Percentiles rank a stretch among this genome's conserved stretches.
phyloP scores from a whole-genome alignment of 192 early-diverging fungal species.

The Coemansia sp. region DNA sequence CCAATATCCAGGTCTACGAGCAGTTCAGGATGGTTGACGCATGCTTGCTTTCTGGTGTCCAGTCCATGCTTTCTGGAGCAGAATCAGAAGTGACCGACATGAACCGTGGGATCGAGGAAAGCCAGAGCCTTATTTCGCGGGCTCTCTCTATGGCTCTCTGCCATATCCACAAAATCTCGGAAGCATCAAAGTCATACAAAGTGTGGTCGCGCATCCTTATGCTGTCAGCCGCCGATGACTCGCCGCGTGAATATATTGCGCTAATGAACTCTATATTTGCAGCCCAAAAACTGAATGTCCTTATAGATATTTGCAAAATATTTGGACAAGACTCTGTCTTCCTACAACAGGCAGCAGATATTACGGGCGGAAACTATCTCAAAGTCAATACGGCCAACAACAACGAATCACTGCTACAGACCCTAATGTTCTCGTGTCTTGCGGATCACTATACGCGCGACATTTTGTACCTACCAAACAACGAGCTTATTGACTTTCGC shows the following conservation, averaged over 20 bases:
- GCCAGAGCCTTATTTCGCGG: slow-evolving; percentile 39
- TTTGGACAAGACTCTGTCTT: slow-evolving; percentile 79
- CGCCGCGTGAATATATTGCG: slow-evolving; percentile 86
- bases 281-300: slow-evolving; percentile 87
- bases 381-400: slow-evolving; percentile 63
- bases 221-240: slow-evolving; percentile 84
- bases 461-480: slow-evolving; percentile 69
- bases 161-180: slow-evolving; percentile 40
- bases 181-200: slow-evolving; percentile 14
- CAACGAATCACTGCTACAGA: slow-evolving; percentile 72
- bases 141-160: slow-evolving; percentile 54
- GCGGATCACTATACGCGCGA: slow-evolving; percentile 76
- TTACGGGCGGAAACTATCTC: slow-evolving; percentile 85
- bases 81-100: neutral
- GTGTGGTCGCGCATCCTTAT: slow-evolving; percentile 77
- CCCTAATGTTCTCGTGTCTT: slow-evolving; percentile 78
- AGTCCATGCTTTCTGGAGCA: slow-evolving; percentile 19
- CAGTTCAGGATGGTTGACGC: slow-evolving; percentile 50
- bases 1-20: slow-evolving; percentile 52
- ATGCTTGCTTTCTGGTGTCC: slow-evolving; percentile 31
- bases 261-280: slow-evolving; percentile 99
- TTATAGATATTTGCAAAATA: slow-evolving; percentile 89
- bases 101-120: slow-evolving; percentile 17
- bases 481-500: slow-evolving; percentile 86
- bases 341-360: slow-evolving; percentile 87